A percentile compares a stretch with the other conserved stretches of the same genome.
Conservation (phyloP, 306 rosid genomes). For the Fragaria nilgerrensis region DNA sequence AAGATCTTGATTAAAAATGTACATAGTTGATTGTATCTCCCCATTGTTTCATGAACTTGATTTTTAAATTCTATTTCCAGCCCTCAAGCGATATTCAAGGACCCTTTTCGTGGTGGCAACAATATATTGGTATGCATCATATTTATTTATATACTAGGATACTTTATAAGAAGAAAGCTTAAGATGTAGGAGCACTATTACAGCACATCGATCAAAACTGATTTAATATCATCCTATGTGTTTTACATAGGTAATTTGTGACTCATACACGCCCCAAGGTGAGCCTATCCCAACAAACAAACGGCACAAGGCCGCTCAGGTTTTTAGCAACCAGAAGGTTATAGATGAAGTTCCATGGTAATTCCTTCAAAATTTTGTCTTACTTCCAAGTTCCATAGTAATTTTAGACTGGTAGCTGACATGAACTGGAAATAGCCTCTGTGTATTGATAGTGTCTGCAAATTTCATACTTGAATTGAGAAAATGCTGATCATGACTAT, state of each 20-base stretch:
- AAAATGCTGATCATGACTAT: constrained; percentile 34
- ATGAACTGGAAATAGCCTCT: not conserved
- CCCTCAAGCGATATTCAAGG: constrained; percentile 95
- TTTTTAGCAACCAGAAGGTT: constrained; percentile 78
- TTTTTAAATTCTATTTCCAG: constrained; percentile 36
- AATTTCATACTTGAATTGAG: not conserved
- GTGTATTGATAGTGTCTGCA: not conserved
- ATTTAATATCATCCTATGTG: constrained; percentile 15
- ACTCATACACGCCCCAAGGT: constrained; percentile 83
- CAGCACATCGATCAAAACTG: constrained; percentile 4
- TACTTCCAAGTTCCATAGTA: not conserved
- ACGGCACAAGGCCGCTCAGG: constrained; percentile 80
- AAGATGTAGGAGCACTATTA: not conserved
- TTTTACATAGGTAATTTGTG: constrained; percentile 75
- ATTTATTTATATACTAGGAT: constrained; percentile 2
- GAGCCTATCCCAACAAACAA: constrained; percentile 98
- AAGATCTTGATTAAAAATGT: constrained; percentile 41
- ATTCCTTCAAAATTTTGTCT: not conserved
- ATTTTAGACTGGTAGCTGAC: not conserved
- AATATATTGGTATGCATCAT: constrained; percentile 76
- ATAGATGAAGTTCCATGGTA: constrained; percentile 83
- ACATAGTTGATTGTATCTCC: not conserved
- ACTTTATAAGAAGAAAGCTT: not conserved
- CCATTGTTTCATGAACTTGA: constrained; percentile 24
- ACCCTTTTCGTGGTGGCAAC: constrained; percentile 98